A percentile compares a stretch with the other conserved stretches of the same genome.
These are phyloP conservation scores for Hypoxylon subgilvum DNA, from an alignment of 495 filamentous ascomycete species.

Conservation along the genomic window DNA sequence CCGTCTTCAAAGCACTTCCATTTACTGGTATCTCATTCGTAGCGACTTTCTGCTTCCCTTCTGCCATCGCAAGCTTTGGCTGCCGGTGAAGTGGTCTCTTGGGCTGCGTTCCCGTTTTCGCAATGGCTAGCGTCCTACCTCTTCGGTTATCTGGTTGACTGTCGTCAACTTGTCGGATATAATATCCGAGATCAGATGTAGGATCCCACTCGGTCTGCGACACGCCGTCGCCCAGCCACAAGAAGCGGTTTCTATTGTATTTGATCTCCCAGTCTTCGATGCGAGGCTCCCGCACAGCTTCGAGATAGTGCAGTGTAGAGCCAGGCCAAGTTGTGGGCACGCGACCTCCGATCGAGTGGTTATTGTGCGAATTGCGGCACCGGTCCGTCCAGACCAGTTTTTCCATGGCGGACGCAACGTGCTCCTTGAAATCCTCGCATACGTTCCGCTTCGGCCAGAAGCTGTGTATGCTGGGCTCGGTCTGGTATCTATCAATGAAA, in stretches of 20 bases:
- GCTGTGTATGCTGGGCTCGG: constrained; percentile 54
- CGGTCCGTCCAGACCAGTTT: constrained; percentile 52
- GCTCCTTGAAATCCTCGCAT: constrained; percentile 50
- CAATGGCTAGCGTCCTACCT: constrained; percentile 1
- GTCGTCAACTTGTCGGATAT: constrained; percentile 30
- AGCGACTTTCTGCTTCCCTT: constrained; percentile 7
- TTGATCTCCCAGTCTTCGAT: constrained; percentile 58
- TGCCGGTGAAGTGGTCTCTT: constrained; percentile 8
- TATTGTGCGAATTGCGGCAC: constrained; percentile 59
- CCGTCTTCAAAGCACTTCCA: background rate
- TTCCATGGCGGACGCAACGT: constrained; percentile 51
- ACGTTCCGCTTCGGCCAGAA: constrained; percentile 47
- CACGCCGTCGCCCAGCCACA: constrained; percentile 56
- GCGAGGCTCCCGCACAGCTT: constrained; percentile 53
- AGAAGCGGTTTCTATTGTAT: constrained; percentile 55
- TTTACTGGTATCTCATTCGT: background rate
- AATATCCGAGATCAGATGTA: constrained; percentile 37
- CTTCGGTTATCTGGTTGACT: constrained; percentile 9
- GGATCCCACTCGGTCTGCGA: constrained; percentile 44
- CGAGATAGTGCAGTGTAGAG: constrained; percentile 57
- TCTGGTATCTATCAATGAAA: constrained; percentile 54
- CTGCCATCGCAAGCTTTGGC: constrained; percentile 5
- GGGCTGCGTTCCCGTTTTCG: constrained; percentile 13
- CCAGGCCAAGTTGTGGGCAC: constrained; percentile 55
- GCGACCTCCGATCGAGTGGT: constrained; percentile 46